phyloP scores from a whole-genome alignment of 371 early-diverging fungal genomes.

The Mucor circinelloides region DNA sequence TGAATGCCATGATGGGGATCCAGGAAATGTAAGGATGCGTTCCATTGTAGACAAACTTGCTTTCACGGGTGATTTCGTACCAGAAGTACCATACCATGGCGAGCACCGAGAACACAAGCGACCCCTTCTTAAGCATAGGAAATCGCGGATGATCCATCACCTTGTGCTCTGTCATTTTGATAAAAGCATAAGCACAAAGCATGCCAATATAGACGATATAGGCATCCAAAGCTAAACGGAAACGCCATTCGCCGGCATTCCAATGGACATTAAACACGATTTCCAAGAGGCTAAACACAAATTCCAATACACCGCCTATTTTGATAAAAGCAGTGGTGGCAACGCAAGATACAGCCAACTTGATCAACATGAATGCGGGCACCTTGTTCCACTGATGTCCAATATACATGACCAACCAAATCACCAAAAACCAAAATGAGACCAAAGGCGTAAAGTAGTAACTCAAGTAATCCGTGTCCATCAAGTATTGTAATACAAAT shows the following conservation, averaged over 20 bases:
- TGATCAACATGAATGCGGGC: constrained; percentile 47
- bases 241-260: constrained; percentile 67
- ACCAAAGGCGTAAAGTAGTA: constrained; percentile 84
- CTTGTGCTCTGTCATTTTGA: constrained; percentile 49
- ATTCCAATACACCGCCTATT: constrained; percentile 45
- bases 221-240: constrained; percentile 63
- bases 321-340: constrained; percentile 47
- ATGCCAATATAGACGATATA: constrained; percentile 68
- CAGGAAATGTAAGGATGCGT: constrained; percentile 69
- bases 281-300: constrained; percentile 41
- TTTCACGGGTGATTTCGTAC: constrained; percentile 46
- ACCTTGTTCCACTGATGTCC: constrained; percentile 49
- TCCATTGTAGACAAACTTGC: constrained; percentile 58
- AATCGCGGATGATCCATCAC: constrained; percentile 36
- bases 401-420: constrained; percentile 71
- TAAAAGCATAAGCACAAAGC: constrained; percentile 49
- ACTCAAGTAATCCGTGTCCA: constrained; percentile 70
- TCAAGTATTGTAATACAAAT: constrained; percentile 64
- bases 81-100: constrained; percentile 52
- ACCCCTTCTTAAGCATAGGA: constrained; percentile 32
- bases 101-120: constrained; percentile 32
- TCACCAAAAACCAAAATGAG: constrained; percentile 71
- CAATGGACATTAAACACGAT: constrained; percentile 54
- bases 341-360: constrained; percentile 45
- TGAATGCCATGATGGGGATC: constrained; percentile 63